phyloP scores from a whole-genome alignment of 257 asterid genomes.

The Solanum pinnatisectum region DNA sequence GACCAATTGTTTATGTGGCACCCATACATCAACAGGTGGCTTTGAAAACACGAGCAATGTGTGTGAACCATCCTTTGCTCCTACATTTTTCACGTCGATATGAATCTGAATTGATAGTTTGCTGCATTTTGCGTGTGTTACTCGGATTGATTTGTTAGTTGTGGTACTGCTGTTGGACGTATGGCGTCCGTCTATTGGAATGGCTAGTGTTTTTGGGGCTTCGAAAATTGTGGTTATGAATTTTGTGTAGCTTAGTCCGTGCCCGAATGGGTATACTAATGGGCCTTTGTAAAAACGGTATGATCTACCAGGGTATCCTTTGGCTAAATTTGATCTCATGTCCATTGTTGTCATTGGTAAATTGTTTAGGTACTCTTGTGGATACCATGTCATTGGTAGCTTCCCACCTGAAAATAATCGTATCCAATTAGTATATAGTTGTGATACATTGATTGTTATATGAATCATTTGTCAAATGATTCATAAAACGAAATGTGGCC shows the following conservation, averaged over 20 bases:
- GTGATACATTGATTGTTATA: no score
- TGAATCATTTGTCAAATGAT: background rate
- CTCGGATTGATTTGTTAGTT: slow-evolving; percentile 34
- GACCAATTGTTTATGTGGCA: slow-evolving; percentile 55
- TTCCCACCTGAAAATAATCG: slow-evolving; percentile 43
- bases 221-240: slow-evolving; percentile 40
- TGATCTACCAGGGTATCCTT: slow-evolving; percentile 64
- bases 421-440: background rate
- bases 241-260: slow-evolving; percentile 71
- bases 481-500: background rate
- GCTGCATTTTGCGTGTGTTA: slow-evolving; percentile 50
- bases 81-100: slow-evolving; percentile 49
- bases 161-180: slow-evolving; percentile 21
- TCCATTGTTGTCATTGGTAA: slow-evolving; percentile 73
- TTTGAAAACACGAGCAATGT: slow-evolving; percentile 54
- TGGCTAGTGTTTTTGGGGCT: slow-evolving; percentile 39
- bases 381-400: slow-evolving; percentile 92
- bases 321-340: slow-evolving; percentile 51
- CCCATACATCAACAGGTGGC: slow-evolving; percentile 46
- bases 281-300: slow-evolving; percentile 72
- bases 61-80: slow-evolving; percentile 51
- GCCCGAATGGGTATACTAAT: slow-evolving; percentile 65
- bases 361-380: slow-evolving; percentile 54
- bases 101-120: slow-evolving; percentile 27
- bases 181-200: slow-evolving; percentile 53